Evolutionary conservation across 2,329 filamentous ascomycete species (phyloP).

Genomic region (Claviceps spartinae): DNA sequence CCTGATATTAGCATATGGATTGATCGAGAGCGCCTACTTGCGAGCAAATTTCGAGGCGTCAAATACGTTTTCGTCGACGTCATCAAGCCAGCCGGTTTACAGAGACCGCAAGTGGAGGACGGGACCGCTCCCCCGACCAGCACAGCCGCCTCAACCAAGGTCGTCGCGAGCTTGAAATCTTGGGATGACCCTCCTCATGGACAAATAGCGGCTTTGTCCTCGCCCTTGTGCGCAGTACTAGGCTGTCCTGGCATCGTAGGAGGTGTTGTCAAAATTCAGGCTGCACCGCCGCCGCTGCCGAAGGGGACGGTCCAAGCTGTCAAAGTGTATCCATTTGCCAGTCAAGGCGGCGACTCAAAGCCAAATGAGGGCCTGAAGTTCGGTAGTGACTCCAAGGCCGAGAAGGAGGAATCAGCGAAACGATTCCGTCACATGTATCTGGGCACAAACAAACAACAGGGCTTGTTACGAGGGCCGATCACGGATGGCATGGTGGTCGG

Average conservation of each 20-base stretch:
- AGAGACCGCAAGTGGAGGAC: conserved; percentile 55
- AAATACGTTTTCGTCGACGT: conserved; percentile 74
- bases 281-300: conserved; percentile 59
- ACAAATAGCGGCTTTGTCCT: conserved; percentile 67
- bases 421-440: conserved; percentile 61
- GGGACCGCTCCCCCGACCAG: conserved; percentile 42
- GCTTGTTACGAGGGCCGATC: conserved; percentile 68
- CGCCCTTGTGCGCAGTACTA: conserved; percentile 59
- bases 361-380: conserved; percentile 61
- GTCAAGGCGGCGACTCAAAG: conserved; percentile 28
- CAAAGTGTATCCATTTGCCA: conserved; percentile 69
- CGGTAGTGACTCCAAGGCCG: conserved; percentile 73
- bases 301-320: conserved; percentile 51
- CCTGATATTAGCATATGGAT: conserved; percentile 67
- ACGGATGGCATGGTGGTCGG: conserved; percentile 78
- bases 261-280: conserved; percentile 75
- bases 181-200: conserved; percentile 85
- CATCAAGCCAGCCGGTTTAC: conserved; percentile 67
- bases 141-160: conserved; percentile 31
- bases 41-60: conserved; percentile 59
- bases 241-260: conserved; percentile 64
- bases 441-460: conserved; percentile 36
- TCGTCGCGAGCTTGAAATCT: conserved; percentile 60
- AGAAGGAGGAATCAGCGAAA: conserved; percentile 63
- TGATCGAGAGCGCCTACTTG: conserved; percentile 60